These are phyloP conservation scores for Aspergillus sclerotiicarbonarius DNA, from an alignment of 495 filamentous ascomycete genomes.

Conservation along the genomic window DNA sequence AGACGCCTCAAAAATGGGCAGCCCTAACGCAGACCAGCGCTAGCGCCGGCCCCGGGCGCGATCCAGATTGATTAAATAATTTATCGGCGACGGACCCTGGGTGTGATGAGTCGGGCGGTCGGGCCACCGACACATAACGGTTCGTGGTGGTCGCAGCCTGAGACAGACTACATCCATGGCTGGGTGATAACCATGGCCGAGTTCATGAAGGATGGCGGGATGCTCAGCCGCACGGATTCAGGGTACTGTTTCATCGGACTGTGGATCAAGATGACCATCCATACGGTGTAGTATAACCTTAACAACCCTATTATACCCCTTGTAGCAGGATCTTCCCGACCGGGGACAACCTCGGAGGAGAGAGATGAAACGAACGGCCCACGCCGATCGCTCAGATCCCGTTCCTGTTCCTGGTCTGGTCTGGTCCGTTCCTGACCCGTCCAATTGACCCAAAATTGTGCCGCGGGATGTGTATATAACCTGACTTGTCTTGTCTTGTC, in stretches of 20 bases:
- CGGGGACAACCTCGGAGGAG: neutral
- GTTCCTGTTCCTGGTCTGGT: neutral
- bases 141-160: conserved; percentile 1
- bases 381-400: neutral
- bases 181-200: neutral
- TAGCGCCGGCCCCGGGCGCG: neutral
- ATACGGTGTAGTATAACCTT: too few species aligned
- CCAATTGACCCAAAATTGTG: too few species aligned
- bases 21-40: neutral
- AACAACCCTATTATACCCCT: too few species aligned
- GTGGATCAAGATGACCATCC: too few species aligned
- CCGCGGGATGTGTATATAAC: neutral
- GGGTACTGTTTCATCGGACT: neutral
- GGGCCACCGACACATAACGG: conserved; percentile 4
- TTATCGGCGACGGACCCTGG: conserved; percentile 4
- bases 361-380: neutral
- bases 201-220: neutral
- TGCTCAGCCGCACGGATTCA: neutral
- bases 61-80: neutral
- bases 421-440: too few species aligned
- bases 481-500: neutral
- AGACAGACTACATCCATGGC: neutral
- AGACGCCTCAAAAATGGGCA: neutral
- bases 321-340: neutral
- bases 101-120: neutral